These are phyloP conservation scores for Ulota crispa DNA, from an alignment of 225 moss, liverwort and hornwort genomes.

Conservation along the genomic window DNA sequence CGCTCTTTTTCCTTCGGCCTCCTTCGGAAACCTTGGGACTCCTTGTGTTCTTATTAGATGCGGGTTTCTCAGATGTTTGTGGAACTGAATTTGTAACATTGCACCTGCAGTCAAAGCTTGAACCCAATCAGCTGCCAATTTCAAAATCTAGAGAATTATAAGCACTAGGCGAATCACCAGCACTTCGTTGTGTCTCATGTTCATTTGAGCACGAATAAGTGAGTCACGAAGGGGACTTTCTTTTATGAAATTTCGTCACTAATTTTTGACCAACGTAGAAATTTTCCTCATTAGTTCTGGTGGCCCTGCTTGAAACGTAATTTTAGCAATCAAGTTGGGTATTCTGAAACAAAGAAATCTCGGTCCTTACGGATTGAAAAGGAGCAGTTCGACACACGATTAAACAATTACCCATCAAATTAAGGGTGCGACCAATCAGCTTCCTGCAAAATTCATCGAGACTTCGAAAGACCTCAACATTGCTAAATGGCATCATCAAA, in stretches of 20 bases:
- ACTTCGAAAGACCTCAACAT: background rate
- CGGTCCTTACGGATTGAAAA: background rate
- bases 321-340: background rate
- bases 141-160: background rate
- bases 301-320: background rate
- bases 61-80: slow-evolving; percentile 56
- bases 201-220: background rate
- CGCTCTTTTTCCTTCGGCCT: slow-evolving; percentile 49
- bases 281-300: background rate
- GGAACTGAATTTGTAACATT: slow-evolving; percentile 56
- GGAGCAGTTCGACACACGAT: background rate
- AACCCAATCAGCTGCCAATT: background rate
- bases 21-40: slow-evolving; percentile 48
- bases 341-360: background rate
- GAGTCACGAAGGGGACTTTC: background rate
- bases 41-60: slow-evolving; percentile 32
- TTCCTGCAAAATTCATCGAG: background rate
- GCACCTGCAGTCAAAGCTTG: slow-evolving; percentile 37
- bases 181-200: background rate
- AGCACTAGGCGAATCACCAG: background rate
- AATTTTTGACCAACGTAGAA: background rate
- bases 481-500: background rate
- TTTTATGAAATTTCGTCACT: background rate
- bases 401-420: background rate
- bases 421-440: background rate